Conservation (phyloP, 2,329 filamentous ascomycete genomes). For the Thyridium curvatum region DNA sequence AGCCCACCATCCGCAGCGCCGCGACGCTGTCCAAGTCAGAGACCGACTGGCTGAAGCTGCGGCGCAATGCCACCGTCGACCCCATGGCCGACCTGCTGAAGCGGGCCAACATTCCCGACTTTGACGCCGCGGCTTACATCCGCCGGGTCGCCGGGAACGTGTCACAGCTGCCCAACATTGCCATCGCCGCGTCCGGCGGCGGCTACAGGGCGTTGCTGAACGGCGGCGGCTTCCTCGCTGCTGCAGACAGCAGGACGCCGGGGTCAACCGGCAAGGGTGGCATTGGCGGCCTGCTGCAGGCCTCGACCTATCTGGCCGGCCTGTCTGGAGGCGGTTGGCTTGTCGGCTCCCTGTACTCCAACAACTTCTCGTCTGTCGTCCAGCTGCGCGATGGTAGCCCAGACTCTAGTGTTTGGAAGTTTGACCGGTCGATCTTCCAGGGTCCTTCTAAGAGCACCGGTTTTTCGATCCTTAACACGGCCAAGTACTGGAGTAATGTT, state of each 20-base stretch:
- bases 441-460: constrained; percentile 19
- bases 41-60: constrained; percentile 63
- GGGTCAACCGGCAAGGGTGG: constrained; percentile 58
- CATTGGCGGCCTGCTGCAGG: constrained; percentile 74
- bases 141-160: constrained; percentile 52
- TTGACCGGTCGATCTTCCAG: constrained; percentile 25
- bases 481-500: constrained; percentile 54
- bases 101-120: constrained; percentile 67
- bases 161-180: constrained; percentile 53
- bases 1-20: constrained; percentile 63
- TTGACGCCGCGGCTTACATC: constrained; percentile 72
- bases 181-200: constrained; percentile 73
- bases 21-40: constrained; percentile 61
- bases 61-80: constrained; percentile 66
- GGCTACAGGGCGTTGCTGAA: constrained; percentile 84
- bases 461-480: constrained; percentile 16
- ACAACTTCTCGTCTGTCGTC: constrained; percentile 73
- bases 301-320: constrained; percentile 73
- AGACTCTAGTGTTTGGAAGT: constrained; percentile 24
- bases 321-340: constrained; percentile 82
- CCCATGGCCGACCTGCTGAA: constrained; percentile 71
- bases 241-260: constrained; percentile 68
- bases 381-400: constrained; percentile 39
- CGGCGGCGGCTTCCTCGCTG: constrained; percentile 71
- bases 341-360: constrained; percentile 73